Base-by-base conservation (phyloP, 305 asterid species). In the Petunia hybrid region DNA sequence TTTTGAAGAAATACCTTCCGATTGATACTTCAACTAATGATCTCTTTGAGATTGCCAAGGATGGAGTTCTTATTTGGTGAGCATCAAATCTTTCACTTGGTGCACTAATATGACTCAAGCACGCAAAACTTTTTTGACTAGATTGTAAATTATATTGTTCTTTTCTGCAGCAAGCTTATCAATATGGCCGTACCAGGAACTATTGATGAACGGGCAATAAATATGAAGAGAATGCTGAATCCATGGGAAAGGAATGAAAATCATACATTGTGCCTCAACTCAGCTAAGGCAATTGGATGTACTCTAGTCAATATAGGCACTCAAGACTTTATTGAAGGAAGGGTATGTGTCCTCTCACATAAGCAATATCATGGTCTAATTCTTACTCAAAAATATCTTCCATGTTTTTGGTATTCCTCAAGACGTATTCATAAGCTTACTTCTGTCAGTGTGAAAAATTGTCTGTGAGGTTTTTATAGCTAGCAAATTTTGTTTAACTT, bases 231-330 rank as follows among this genome's bases (percentile, higher is more conserved):
- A 82, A 56, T 84, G 59, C 88, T 88, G 40, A 88, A 88, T 76
- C 89, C 88, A 35, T 88, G 91, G 91, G 91, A 88, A 80, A 84
- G 91, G 71, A 88, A 88, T 70, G 91, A 88, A 83, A 88, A 88
- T 70, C 91, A 88, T 81, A 88, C 91, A 46, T 84, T 88, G 68
- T 85, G 91, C 82, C 89, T 88, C 79, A 88, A 88, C 79, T 88
- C 91, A 63, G 88, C 89, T n/a, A 88, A 88, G 85, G 91, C 91
- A 79, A 84, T 88, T 79, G 91, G 91, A 38, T 88, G 91, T 67
- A 88, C 91, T 8, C 81, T 88, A 70, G 91, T 88, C 80, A 88
- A 88, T 79, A 86, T 88, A 45, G 91, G 91, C 74, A 86, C 85
- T 53, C 86, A 88, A 59, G 91, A 88, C 79, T 78, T 86, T 73